Base-by-base conservation (phyloP, 805 yeast genomes). In the Tetrapisispora iriomotensis region DNA sequence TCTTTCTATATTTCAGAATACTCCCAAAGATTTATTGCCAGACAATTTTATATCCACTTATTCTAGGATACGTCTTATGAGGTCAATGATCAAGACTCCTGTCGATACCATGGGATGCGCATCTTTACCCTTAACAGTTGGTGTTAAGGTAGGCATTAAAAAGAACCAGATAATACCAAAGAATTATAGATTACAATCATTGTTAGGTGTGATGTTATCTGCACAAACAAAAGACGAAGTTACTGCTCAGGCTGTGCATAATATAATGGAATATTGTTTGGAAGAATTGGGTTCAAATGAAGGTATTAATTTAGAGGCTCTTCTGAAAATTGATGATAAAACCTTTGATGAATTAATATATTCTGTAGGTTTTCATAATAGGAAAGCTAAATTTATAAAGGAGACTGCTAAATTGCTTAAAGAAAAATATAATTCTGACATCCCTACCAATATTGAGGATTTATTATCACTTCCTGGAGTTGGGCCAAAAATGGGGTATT, bases 401-500 rank as follows among this genome's bases (percentile, higher is more conserved):
- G 64, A 68, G 48, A 67, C 92, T 1, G 72, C 82, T 7, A 65
- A 63, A 37, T 64, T 82, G 4, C 47, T 87, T 8, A 49, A 53
- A 3, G 71, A 68, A 1, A 51, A 69, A 17, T 76, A 68, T 53
- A 63, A 65, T 9, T 77, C 77, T 7, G 96, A 87, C 47, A 70
- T 90, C 3, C 97, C 97, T 0, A 70, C 42, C 70, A 79, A 2
- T 68, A 82, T 54, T 8, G 76, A 71, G 6, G 88, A 79, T 1
- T 67, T 88, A 37, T 67, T 73, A 5, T 59, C 71, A 0, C 63
- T 88, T 24, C 96, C 96, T 0, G 97, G 97, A 0, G 94, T 88
- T 3, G 97, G 97, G 0, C 95, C 95, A 8, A 88, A 88, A 57
- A 88, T 88, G 97, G 95, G 94, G 0, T 82, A 74, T 55, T 61